Conservation (phyloP, 257 asterid species). For the Vinca minor region DNA sequence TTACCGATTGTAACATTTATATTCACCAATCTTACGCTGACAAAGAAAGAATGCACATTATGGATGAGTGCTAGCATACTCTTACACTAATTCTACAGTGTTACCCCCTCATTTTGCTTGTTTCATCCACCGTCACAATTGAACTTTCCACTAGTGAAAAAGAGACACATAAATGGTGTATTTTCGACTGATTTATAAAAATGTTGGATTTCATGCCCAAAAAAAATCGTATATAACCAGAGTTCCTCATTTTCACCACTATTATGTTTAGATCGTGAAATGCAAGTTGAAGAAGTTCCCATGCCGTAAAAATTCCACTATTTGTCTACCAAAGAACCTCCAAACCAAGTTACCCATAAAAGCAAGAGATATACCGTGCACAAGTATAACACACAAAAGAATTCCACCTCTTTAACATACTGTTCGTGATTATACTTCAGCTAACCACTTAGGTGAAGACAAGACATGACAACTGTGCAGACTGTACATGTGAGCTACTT, state of each 20-base stretch:
- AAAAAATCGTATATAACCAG: background rate
- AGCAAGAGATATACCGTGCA: no score
- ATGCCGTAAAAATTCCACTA: background rate
- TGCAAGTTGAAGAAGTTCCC: background rate
- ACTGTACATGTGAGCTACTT: slow-evolving; percentile 3
- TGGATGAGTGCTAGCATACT: background rate
- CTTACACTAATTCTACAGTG: background rate
- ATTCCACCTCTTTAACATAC: background rate
- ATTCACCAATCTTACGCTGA: background rate
- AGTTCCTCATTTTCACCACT: background rate
- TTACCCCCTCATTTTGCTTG: background rate
- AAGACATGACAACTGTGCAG: background rate
- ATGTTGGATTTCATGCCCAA: background rate
- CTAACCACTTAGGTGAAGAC: background rate
- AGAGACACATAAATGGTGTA: background rate
- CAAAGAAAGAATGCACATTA: background rate
- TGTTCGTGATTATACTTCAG: background rate
- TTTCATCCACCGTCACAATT: background rate
- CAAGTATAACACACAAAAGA: background rate
- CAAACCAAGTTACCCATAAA: background rate
- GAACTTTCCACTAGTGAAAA: background rate
- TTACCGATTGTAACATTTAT: background rate
- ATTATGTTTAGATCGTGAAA: background rate
- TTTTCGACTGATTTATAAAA: background rate
- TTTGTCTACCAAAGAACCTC: background rate